A percentile compares a stretch with the other conserved stretches of the same genome.
Conservation (phyloP, 192 early-diverging fungal genomes). For the Umbelopsis vinacea region DNA sequence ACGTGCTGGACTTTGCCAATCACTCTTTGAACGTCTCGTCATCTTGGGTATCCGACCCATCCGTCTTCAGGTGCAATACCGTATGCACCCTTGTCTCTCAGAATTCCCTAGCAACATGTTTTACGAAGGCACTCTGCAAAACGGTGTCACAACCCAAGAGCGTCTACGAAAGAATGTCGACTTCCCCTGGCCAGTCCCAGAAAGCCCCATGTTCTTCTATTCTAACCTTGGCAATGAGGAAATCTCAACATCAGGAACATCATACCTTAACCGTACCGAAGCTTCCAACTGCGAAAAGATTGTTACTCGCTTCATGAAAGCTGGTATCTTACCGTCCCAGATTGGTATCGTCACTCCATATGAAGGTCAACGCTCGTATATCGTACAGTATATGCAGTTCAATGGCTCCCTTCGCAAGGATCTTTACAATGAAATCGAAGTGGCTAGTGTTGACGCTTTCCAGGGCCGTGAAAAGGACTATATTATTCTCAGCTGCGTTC, state of each 20-base stretch:
- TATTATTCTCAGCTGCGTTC: conserved; percentile 96
- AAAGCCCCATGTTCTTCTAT: conserved; percentile 94
- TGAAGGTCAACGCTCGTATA: conserved; percentile 95
- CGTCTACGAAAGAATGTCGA: conserved; percentile 86
- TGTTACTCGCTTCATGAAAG: conserved; percentile 92
- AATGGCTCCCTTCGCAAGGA: conserved; percentile 90
- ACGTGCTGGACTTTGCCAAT: conserved; percentile 91
- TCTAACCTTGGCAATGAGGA: conserved; percentile 95
- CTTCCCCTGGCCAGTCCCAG: conserved; percentile 96
- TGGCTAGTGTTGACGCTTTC: conserved; percentile 98
- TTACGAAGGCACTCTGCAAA: conserved; percentile 97
- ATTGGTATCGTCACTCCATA: conserved; percentile 99
- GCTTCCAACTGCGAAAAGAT: conserved; percentile 97
- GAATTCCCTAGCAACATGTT: conserved; percentile 99
- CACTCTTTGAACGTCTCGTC: conserved; percentile 95
- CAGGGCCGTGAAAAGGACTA: conserved; percentile 99
- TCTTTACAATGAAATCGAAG: conserved; percentile 98
- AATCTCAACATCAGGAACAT: conserved; percentile 95
- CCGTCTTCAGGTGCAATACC: conserved; percentile 97
- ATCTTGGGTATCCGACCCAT: conserved; percentile 92
- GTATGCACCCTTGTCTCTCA: conserved; percentile 99
- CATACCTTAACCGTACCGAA: conserved; percentile 97
- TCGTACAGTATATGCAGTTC: conserved; percentile 96
- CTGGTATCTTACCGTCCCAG: conserved; percentile 83
- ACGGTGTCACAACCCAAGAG: conserved; percentile 93